These are phyloP conservation scores for Arachnopeziza araneosa DNA, from an alignment of 2,329 filamentous ascomycete species.

Conservation along the genomic window DNA sequence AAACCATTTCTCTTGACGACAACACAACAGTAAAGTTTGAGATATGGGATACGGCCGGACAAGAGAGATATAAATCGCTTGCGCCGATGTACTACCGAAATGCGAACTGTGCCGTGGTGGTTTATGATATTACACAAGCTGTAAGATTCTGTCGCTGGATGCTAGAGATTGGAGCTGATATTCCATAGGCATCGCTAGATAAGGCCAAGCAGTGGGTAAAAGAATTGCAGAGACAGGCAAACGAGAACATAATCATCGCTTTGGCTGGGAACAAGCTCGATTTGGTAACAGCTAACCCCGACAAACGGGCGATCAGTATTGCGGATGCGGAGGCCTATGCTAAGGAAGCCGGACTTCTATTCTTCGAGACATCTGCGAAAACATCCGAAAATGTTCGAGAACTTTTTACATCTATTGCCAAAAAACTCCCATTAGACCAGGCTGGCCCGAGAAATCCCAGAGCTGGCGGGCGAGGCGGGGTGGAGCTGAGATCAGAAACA, in stretches of 20 bases:
- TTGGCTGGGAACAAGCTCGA: conserved; percentile 97
- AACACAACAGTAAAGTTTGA: conserved; percentile 99
- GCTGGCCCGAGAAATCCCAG: conserved; percentile 85
- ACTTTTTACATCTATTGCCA: conserved; percentile 94
- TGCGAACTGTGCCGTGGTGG: conserved; percentile 97
- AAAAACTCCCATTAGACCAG: conserved; percentile 95
- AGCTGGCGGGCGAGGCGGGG: conserved; percentile 50
- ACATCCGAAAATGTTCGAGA: conserved; percentile 94
- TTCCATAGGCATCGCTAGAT: conserved; percentile 77
- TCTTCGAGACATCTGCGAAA: conserved; percentile 98
- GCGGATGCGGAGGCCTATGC: conserved; percentile 95
- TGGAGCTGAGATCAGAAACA: conserved; percentile 54
- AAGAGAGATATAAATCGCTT: conserved; percentile 97
- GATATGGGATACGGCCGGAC: conserved; percentile 98
- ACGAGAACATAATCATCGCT: conserved; percentile 99
- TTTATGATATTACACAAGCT: conserved; percentile 99
- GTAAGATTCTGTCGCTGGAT: conserved; percentile 44
- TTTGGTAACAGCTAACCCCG: conserved; percentile 86
- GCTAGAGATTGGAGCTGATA: conserved; percentile 8
- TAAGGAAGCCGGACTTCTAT: conserved; percentile 84
- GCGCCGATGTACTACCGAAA: conserved; percentile 99
- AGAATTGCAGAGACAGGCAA: conserved; percentile 95
- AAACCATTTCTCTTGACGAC: conserved; percentile 97
- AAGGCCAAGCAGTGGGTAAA: conserved; percentile 99
- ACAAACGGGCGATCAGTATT: conserved; percentile 86